Percentiles rank a stretch among this genome's conserved stretches.
phyloP scores from a whole-genome alignment of 1,139 yeast genomes.

The Debaryomycetaceae sp. region DNA sequence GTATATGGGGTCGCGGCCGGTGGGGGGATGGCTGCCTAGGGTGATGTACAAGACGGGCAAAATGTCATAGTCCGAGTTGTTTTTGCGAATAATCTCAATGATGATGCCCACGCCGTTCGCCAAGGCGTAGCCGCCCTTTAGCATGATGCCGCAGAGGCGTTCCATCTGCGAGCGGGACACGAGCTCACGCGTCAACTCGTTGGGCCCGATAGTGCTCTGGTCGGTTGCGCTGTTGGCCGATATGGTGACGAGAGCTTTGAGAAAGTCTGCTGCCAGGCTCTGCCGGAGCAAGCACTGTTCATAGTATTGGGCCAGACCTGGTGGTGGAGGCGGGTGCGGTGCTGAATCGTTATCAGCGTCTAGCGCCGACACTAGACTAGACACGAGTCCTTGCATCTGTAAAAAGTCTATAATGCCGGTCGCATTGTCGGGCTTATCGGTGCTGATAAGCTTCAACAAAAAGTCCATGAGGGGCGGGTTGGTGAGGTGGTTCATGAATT shows the following conservation, averaged over 20 bases:
- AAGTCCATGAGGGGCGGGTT: conserved; percentile 86
- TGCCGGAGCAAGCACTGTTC: conserved; percentile 35
- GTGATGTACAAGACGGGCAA: conserved; percentile 84
- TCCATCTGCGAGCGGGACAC: conserved; percentile 63
- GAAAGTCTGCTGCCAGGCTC: conserved; percentile 37
- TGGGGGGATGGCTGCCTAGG: conserved; percentile 86
- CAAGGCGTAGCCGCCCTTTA: conserved; percentile 82
- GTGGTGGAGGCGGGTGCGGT: too few species aligned
- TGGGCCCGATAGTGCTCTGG: conserved; percentile 90
- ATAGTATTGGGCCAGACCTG: too few species aligned
- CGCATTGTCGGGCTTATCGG: conserved; percentile 68
- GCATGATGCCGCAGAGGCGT: conserved; percentile 69
- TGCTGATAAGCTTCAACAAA: conserved; percentile 60
- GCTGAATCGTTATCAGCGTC: conserved; percentile 7
- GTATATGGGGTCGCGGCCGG: conserved; percentile 89
- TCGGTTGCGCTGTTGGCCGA: conserved; percentile 66
- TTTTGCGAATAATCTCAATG: conserved; percentile 89
- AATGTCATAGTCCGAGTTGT: conserved; percentile 90
- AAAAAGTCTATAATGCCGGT: conserved; percentile 69
- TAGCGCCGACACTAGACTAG: conserved; percentile 46
- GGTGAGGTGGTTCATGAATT: conserved; percentile 68
- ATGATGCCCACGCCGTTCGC: conserved; percentile 95
- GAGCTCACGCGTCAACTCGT: conserved; percentile 83
- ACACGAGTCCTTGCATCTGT: conserved; percentile 53
- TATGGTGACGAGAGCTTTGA: conserved; percentile 39